These are phyloP conservation scores for Rhizopogon roseolus DNA, from an alignment of 768 basidiomycete species.

Conservation along the genomic window DNA sequence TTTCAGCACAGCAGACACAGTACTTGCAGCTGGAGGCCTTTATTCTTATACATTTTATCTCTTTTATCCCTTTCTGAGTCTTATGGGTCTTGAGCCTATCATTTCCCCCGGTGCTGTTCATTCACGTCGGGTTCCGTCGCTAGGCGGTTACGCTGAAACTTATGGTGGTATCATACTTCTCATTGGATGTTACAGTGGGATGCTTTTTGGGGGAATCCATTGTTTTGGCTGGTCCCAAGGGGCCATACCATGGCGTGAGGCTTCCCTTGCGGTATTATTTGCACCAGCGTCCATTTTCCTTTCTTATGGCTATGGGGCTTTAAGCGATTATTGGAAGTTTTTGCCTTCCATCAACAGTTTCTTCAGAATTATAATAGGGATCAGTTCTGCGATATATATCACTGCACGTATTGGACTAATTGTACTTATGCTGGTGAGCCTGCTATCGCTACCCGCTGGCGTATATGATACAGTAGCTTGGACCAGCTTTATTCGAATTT, in stretches of 20 bases:
- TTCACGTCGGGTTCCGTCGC: background rate
- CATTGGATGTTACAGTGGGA: constrained; percentile 2
- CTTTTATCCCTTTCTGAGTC: background rate
- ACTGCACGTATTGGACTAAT: constrained; percentile 7
- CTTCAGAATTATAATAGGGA: too few species aligned
- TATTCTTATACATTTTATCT: background rate
- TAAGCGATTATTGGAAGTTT: background rate
- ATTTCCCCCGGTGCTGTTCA: background rate
- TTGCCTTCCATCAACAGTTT: too few species aligned
- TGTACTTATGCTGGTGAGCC: constrained; percentile 5
- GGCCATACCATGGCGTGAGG: constrained; percentile 16
- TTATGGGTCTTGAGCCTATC: background rate
- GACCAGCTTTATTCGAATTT: constrained; percentile 12
- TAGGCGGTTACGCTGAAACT: background rate
- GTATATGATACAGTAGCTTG: constrained; percentile 12
- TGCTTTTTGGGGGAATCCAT: constrained; percentile 23
- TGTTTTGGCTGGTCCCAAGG: constrained; percentile 22
- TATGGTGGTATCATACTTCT: background rate
- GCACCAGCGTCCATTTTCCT: background rate
- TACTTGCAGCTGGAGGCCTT: background rate
- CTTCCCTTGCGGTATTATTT: constrained; percentile 10
- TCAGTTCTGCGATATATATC: constrained; percentile 2
- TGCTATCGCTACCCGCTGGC: constrained; percentile 8
- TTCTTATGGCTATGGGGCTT: background rate
- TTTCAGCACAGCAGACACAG: background rate